These are phyloP conservation scores for Camellia japonica DNA, from an alignment of 148 eudicot genomes.

Conservation along the genomic window DNA sequence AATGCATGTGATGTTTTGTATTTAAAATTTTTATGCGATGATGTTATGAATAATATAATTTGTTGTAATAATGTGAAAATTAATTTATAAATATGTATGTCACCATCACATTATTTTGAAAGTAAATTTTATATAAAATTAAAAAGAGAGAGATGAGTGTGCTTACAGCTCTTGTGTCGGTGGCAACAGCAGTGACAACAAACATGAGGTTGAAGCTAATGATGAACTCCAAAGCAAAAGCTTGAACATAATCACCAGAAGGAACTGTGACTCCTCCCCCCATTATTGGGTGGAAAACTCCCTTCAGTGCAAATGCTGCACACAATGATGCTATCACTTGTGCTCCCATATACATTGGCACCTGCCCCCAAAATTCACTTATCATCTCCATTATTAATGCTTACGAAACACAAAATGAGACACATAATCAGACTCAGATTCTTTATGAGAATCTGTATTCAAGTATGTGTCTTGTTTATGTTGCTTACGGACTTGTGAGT, in stretches of 20 bases:
- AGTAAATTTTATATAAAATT: no score
- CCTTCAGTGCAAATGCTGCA: slow-evolving; percentile 72
- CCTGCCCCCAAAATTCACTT: slow-evolving; percentile 33
- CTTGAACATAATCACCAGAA: slow-evolving; percentile 57
- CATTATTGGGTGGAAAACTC: slow-evolving; percentile 69
- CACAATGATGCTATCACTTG: slow-evolving; percentile 79
- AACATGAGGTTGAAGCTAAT: slow-evolving; percentile 98
- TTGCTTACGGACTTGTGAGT: no score
- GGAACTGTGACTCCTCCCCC: slow-evolving; percentile 93
- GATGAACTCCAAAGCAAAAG: slow-evolving; percentile 81
- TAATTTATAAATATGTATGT: no score
- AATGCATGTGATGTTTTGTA: not conserved
- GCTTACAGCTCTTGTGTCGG: slow-evolving; percentile 96
- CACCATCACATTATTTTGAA: no score
- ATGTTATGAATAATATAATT: no score
- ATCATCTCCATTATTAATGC: no score
- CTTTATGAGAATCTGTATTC: no score
- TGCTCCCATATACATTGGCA: slow-evolving; percentile 80
- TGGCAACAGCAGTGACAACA: slow-evolving; percentile 95
- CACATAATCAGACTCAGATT: no score
- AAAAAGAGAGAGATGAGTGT: not conserved
- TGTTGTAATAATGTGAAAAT: no score
- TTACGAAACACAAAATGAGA: no score
- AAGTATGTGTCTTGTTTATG: no score
- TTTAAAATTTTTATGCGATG: no score